A percentile compares a stretch with the other conserved stretches of the same genome.
phyloP scores from a whole-genome alignment of 805 yeast genomes.

The Candida namnaoensis region DNA sequence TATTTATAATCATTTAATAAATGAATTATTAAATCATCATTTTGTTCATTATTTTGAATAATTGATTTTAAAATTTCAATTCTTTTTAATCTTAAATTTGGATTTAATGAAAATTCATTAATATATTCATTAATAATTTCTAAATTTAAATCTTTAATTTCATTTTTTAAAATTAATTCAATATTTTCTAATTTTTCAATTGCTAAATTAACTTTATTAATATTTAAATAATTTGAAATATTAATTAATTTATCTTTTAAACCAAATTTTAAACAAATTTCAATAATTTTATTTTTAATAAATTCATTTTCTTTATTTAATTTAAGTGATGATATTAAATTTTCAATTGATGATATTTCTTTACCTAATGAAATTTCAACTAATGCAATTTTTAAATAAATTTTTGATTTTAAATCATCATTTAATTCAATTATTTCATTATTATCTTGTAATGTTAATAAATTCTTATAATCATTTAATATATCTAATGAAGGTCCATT shows the following conservation, averaged over 20 bases:
- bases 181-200: conserved; percentile 10
- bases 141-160: conserved; percentile 2
- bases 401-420: conserved; percentile 21
- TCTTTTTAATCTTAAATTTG: conserved; percentile 22
- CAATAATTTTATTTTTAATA: conserved; percentile 39
- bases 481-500: conserved; percentile 15
- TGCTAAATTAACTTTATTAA: conserved; percentile 9
- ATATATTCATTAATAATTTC: conserved; percentile 24
- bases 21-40: conserved; percentile 5
- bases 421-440: conserved; percentile 2
- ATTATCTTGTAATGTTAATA: conserved; percentile 4
- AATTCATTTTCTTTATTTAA: conserved; percentile 30
- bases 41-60: conserved; percentile 4
- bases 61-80: conserved; percentile 20
- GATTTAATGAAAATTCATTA: conserved; percentile 34
- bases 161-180: conserved; percentile 8
- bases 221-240: not conserved
- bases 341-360: conserved; percentile 41
- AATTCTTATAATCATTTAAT: conserved; percentile 9
- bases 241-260: conserved; percentile 26
- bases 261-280: conserved; percentile 46
- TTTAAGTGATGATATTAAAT: conserved; percentile 39
- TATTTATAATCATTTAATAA: conserved; percentile 19
- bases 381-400: conserved; percentile 52
- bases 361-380: conserved; percentile 50